Evolutionary conservation across 169 alveolate genomes (phyloP).

Genomic region (Condylostoma magnum): DNA sequence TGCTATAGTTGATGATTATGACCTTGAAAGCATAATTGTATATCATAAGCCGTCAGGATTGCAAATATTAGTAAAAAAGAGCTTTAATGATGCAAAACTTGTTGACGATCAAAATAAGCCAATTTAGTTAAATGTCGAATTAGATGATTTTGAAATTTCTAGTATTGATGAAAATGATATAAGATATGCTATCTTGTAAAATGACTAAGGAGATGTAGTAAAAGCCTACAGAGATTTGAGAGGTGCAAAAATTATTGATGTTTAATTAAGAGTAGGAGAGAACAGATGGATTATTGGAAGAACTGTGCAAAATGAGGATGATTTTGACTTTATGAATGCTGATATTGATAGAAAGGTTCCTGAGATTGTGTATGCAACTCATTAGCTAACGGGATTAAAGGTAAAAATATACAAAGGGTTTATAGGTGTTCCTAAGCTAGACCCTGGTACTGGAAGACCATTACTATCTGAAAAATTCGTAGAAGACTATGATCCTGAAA

Average conservation of each 20-base stretch:
- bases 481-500: neutral
- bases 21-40: neutral
- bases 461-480: neutral
- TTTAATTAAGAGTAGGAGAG: neutral
- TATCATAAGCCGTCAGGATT: constrained; percentile 2
- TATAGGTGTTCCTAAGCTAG: constrained; percentile 13
- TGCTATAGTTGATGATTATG: neutral
- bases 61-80: neutral
- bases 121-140: neutral
- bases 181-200: neutral
- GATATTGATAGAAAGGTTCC: neutral
- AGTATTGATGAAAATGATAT: neutral
- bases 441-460: neutral
- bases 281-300: constrained; percentile 5
- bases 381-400: neutral
- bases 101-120: constrained; percentile 13
- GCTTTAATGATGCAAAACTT: neutral
- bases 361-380: neutral
- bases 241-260: neutral
- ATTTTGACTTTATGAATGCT: constrained; percentile 2
- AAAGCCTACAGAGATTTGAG: neutral
- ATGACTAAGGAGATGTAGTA: neutral
- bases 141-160: neutral
- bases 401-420: neutral
- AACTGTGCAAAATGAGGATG: neutral